Conservation (phyloP, 1,284 basidiomycete species). For the Phenoliferia sp. region DNA sequence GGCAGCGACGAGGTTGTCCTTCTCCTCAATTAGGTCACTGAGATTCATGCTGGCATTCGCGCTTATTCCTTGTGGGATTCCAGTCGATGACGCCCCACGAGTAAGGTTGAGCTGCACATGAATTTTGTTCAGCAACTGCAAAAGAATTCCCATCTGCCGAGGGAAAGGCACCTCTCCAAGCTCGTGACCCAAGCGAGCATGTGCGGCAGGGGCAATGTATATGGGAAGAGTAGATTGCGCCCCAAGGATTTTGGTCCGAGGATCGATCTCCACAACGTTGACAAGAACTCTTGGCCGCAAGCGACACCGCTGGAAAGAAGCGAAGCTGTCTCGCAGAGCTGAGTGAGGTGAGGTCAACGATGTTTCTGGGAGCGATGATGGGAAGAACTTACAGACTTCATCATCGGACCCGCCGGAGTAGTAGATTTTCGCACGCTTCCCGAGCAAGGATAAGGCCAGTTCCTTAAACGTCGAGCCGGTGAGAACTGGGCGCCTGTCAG, state of each 20-base stretch:
- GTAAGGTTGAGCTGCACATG: conserved; percentile 45
- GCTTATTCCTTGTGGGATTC: conserved; percentile 45
- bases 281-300: conserved; percentile 77
- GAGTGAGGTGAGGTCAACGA: background rate
- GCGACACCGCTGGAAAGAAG: conserved; percentile 51
- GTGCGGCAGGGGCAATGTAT: conserved; percentile 70
- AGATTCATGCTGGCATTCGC: conserved; percentile 45
- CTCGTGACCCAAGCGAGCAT: conserved; percentile 37
- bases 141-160: background rate
- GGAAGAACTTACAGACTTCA: conserved; percentile 39
- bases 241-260: conserved; percentile 71
- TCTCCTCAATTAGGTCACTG: conserved; percentile 45
- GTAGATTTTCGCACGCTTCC: conserved; percentile 44
- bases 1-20: conserved; percentile 7
- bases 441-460: conserved; percentile 40
- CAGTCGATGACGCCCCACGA: conserved; percentile 42
- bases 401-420: conserved; percentile 45
- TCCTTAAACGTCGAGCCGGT: conserved; percentile 22
- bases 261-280: conserved; percentile 63
- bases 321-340: conserved; percentile 5
- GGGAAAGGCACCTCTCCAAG: conserved; percentile 25
- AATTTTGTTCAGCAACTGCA: background rate
- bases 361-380: conserved; percentile 5
- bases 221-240: conserved; percentile 69
- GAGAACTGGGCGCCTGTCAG: background rate